Evolutionary conservation across 129 eudicot genomes (phyloP), one percentile per base, ranked within the genome.

Genomic region (Solidago caesia): DNA sequence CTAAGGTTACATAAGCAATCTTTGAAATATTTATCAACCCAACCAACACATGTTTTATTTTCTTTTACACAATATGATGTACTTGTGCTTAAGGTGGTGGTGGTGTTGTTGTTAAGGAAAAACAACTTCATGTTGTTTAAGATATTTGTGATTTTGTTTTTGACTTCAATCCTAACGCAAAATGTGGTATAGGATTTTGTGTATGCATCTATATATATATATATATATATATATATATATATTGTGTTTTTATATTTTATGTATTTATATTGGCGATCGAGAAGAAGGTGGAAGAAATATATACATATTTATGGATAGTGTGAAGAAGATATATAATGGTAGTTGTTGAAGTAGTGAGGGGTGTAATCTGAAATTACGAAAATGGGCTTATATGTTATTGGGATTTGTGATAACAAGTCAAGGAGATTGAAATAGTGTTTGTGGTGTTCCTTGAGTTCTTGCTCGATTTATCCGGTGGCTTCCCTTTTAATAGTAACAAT

Each of bases 21-120:
- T 11, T 88, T 84, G 66, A 94, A 86, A 73, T 94, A 94, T 82
- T 73, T 86, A 10, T 89, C 73, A 13, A 77, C 93, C 99, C 99
- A 94, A 26, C 87, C 83, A 55, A 88, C 75, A 73, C 98, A 93
- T 64, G 86, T 73, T 68, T 86, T 88, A n/a, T 75, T 70, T 82
- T 93, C 89, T 7, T 82, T 81, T 4, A 74, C 79, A 62, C 99
- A 94, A 58, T 94, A 90, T 4, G 96, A 75, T 16, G 81, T 33
- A 33, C 0, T 33, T 33, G 39, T 33, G 39, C 39, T 4, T 62
- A 90, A 64, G 83, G 66, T 79, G 25, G 42, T 55, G 16, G 42
- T 42, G 14, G 42, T 55, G 49, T 6, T 29, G 15, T 80, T 81
- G 8, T 49, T 45, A 44, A 71, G 52, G 16, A 12, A 42, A 55